A percentile compares a stretch with the other conserved stretches of the same genome.
These are phyloP conservation scores for Crucibulum laeve DNA, from an alignment of 768 basidiomycete genomes.

Conservation along the genomic window DNA sequence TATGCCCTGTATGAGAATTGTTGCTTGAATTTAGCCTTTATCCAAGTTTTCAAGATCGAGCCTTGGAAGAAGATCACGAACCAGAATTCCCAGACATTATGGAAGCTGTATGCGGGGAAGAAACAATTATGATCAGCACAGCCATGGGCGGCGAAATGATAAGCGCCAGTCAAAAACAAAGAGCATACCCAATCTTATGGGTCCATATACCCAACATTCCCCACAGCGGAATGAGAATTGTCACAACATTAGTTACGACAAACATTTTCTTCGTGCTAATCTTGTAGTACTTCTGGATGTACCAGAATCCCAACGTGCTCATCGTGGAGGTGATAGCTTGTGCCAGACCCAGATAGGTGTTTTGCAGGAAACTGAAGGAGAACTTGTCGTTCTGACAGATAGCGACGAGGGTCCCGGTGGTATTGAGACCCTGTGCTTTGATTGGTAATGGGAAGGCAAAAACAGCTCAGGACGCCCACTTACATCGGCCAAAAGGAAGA, in stretches of 20 bases:
- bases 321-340: constrained; percentile 74
- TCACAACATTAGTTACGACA: constrained; percentile 69
- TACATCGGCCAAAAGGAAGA: constrained; percentile 78
- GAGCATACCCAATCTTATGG: constrained; percentile 56
- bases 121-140: background rate
- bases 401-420: constrained; percentile 67
- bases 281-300: constrained; percentile 76
- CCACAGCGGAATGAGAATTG: constrained; percentile 79
- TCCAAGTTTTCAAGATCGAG: background rate
- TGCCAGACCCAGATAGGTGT: constrained; percentile 71
- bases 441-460: constrained; percentile 1
- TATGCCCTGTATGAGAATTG: constrained; percentile 49
- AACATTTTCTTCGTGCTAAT: constrained; percentile 84
- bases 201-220: constrained; percentile 88
- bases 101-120: constrained; percentile 34
- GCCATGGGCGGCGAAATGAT: background rate
- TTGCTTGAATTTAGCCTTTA: background rate
- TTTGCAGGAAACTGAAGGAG: constrained; percentile 75
- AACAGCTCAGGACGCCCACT: constrained; percentile 13
- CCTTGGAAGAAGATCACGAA: constrained; percentile 17
- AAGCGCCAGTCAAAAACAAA: background rate
- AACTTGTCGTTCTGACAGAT: constrained; percentile 84
- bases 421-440: constrained; percentile 65
- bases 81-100: constrained; percentile 89
- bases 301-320: constrained; percentile 78